Evolutionary conservation across 1,284 basidiomycete species (phyloP).

Genomic region (Sphaerobolus stellatus): DNA sequence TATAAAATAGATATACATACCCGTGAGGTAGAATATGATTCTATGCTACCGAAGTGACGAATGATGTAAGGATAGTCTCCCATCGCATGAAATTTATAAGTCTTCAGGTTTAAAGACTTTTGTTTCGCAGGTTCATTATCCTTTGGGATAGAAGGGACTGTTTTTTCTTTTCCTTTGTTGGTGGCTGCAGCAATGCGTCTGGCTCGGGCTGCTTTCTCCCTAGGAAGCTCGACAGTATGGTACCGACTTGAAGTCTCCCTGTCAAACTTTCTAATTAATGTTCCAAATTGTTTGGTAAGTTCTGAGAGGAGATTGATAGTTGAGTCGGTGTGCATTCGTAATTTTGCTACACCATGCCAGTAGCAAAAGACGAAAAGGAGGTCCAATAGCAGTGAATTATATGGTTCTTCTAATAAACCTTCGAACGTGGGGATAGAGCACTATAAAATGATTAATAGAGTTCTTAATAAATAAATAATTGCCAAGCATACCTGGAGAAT

Average conservation of each 20-base stretch:
- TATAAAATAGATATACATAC: slow-evolving; percentile 24
- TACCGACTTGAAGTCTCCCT: slow-evolving; percentile 20
- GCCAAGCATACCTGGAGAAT: slow-evolving; percentile 15
- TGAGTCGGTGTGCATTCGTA: slow-evolving; percentile 30
- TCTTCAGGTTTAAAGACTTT: slow-evolving; percentile 21
- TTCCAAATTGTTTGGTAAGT: slow-evolving; percentile 23
- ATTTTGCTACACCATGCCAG: slow-evolving; percentile 37
- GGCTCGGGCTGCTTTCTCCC: slow-evolving; percentile 22
- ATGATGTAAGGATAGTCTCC: slow-evolving; percentile 34
- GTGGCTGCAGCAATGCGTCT: slow-evolving; percentile 13
- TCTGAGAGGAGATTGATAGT: slow-evolving; percentile 25
- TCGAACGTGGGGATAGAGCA: slow-evolving; percentile 37
- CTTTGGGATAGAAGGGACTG: not conserved
- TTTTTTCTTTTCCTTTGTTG: not conserved
- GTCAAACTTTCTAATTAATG: slow-evolving; percentile 21
- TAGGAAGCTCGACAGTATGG: slow-evolving; percentile 25
- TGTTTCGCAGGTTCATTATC: not conserved
- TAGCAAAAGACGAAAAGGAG: slow-evolving; percentile 27
- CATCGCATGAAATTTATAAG: slow-evolving; percentile 34
- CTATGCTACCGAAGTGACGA: slow-evolving; percentile 31
- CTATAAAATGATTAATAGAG: slow-evolving; percentile 15
- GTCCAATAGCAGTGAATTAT: slow-evolving; percentile 25
- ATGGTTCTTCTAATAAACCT: slow-evolving; percentile 27
- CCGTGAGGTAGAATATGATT: slow-evolving; percentile 33
- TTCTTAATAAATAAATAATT: not conserved